phyloP scores from a whole-genome alignment of 148 eudicot species.

The Vaccinium darrowii region DNA sequence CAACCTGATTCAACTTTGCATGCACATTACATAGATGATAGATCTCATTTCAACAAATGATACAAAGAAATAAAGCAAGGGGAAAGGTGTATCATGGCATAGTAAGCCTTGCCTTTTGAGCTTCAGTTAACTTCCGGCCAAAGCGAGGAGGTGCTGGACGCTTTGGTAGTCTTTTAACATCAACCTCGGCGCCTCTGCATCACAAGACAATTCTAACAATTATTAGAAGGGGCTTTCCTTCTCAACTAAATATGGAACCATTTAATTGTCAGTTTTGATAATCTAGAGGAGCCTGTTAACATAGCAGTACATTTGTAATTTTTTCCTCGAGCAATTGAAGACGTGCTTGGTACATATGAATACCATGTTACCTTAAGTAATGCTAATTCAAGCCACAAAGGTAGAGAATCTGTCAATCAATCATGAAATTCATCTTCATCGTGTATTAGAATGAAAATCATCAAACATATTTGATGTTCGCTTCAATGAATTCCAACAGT shows the following conservation, averaged over 20 bases:
- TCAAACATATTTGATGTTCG: background rate
- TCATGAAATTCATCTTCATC: background rate
- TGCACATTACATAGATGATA: background rate
- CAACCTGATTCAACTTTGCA: conserved; percentile 4
- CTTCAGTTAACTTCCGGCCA: conserved; percentile 76
- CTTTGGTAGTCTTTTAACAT: conserved; percentile 84
- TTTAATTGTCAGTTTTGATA: background rate
- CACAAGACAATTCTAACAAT: conserved; percentile 6
- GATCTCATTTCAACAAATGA: background rate
- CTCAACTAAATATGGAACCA: background rate
- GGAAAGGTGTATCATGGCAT: background rate
- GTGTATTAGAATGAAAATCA: background rate
- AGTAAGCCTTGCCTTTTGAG: conserved; percentile 66
- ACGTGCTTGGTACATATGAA: background rate
- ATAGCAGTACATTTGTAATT: background rate
- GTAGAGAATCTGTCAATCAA: background rate
- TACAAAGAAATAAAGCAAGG: background rate
- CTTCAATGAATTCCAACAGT: conserved; percentile 3
- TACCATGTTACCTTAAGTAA: background rate
- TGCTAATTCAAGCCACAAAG: background rate
- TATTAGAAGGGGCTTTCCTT: background rate
- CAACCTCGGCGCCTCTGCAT: conserved; percentile 75
- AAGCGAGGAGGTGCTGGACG: conserved; percentile 97
- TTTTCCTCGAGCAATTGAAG: conserved; percentile 1
- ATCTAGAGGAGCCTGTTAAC: background rate